Percentiles rank a stretch among this genome's conserved stretches.
phyloP scores from a whole-genome alignment of 2,329 filamentous ascomycete species.

The Aspergillus niger region DNA sequence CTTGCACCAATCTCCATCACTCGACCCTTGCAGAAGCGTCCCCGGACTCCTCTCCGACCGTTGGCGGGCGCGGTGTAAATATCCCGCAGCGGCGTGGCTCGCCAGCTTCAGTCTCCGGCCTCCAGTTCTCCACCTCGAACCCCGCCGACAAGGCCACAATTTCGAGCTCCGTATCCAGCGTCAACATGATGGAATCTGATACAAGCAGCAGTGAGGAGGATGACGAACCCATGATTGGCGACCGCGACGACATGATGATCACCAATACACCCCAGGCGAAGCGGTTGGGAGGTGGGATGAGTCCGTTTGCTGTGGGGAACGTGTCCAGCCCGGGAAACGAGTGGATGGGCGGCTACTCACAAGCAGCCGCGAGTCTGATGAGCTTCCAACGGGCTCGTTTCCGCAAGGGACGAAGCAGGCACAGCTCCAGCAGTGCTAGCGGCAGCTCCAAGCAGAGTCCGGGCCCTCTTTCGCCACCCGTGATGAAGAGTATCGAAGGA shows the following conservation, averaged over 20 bases:
- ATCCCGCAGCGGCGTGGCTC: conserved; percentile 62
- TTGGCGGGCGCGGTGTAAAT: conserved; percentile 67
- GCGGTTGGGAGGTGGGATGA: conserved; percentile 53
- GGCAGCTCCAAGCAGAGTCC: conserved; percentile 68
- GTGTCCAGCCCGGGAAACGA: conserved; percentile 58
- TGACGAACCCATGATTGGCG: conserved; percentile 63
- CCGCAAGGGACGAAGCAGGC: conserved; percentile 61
- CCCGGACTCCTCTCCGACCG: conserved; percentile 85
- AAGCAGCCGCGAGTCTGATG: conserved; percentile 73
- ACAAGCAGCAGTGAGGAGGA: conserved; percentile 71
- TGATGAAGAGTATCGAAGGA: conserved; percentile 58
- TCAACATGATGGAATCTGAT: conserved; percentile 77
- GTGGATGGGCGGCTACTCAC: conserved; percentile 66
- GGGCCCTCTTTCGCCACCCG: conserved; percentile 76
- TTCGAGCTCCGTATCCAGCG: conserved; percentile 79
- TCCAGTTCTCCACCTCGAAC: conserved; percentile 70
- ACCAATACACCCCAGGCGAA: conserved; percentile 70
- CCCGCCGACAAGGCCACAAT: conserved; percentile 70
- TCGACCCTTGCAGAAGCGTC: conserved; percentile 90
- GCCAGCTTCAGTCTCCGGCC: conserved; percentile 59
- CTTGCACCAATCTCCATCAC: conserved; percentile 91
- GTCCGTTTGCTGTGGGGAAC: conserved; percentile 50
- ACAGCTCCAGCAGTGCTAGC: conserved; percentile 70
- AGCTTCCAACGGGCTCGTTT: conserved; percentile 70
- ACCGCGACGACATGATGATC: conserved; percentile 75